Evolutionary conservation across 495 filamentous ascomycete genomes (phyloP).

Genomic region (Neurospora sp.): DNA sequence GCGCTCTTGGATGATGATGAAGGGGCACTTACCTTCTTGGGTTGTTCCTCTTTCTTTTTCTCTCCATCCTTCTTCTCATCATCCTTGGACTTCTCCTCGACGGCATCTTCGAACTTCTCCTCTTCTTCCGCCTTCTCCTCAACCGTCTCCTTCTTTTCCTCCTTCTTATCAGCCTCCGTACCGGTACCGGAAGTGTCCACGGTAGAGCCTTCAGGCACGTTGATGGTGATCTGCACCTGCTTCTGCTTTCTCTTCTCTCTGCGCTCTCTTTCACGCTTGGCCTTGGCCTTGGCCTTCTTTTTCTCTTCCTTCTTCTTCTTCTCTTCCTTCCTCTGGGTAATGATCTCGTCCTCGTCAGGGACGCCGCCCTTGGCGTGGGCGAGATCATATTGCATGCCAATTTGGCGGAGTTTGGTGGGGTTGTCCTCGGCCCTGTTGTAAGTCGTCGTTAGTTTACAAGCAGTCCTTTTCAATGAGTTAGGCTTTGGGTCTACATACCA

Average conservation of each 20-base stretch:
- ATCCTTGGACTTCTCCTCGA: conserved; percentile 7
- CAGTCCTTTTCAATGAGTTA: background rate
- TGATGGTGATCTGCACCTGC: conserved; percentile 4
- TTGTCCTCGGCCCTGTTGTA: conserved; percentile 32
- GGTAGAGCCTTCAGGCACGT: background rate
- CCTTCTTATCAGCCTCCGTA: background rate
- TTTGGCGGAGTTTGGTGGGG: conserved; percentile 61
- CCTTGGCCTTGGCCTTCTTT: conserved; percentile 14
- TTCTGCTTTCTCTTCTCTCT: conserved; percentile 23
- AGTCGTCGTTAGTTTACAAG: background rate
- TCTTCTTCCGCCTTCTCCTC: conserved; percentile 10
- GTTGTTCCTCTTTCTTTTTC: background rate
- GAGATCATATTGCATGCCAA: conserved; percentile 63
- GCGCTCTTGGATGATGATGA: background rate
- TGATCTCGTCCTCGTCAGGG: conserved; percentile 54
- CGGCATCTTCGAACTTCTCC: conserved; percentile 6
- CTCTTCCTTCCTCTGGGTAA: conserved; percentile 28
- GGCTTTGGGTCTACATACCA: conserved; percentile 12
- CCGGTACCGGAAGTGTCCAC: background rate
- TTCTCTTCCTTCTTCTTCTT: conserved; percentile 17
- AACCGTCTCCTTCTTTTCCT: conserved; percentile 8
- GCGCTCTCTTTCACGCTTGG: conserved; percentile 35
- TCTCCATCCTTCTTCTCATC: background rate
- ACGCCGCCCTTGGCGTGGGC: conserved; percentile 63
- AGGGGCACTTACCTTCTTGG: background rate